Percentiles rank a stretch among this genome's conserved stretches.
Conservation (phyloP, 345 rosid species). For the Euclidium syriacum region DNA sequence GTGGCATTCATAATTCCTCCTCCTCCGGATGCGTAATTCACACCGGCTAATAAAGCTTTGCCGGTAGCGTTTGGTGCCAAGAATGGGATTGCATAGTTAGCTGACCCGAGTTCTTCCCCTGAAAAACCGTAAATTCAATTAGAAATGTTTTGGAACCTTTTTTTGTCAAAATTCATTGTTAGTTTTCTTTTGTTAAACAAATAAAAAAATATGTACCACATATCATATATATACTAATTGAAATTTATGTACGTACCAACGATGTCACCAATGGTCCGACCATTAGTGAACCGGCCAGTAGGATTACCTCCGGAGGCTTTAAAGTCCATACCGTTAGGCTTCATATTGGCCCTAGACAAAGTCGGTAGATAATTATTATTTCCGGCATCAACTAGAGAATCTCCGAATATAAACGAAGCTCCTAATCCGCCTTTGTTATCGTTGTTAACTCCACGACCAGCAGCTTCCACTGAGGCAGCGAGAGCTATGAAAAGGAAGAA, state of each 20-base stretch:
- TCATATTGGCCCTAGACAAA: constrained; percentile 55
- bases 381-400: constrained; percentile 73
- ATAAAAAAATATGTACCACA: too few relatives aligned
- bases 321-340: constrained; percentile 72
- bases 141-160: constrained; percentile 21
- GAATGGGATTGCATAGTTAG: constrained; percentile 54
- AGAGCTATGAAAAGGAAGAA: neutral
- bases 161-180: neutral
- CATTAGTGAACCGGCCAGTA: constrained; percentile 77
- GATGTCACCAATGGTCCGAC: constrained; percentile 71
- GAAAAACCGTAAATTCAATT: neutral
- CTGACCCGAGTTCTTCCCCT: constrained; percentile 42
- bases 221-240: neutral
- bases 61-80: constrained; percentile 66
- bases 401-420: constrained; percentile 71
- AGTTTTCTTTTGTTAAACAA: too few relatives aligned
- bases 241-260: constrained; percentile 35
- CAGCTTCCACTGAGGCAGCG: constrained; percentile 11
- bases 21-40: constrained; percentile 82
- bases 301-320: constrained; percentile 44
- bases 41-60: constrained; percentile 46
- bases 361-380: constrained; percentile 69
- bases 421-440: constrained; percentile 29
- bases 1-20: constrained; percentile 72
- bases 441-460: constrained; percentile 28